Evolutionary conservation across 2,329 filamentous ascomycete genomes (phyloP), one percentile per base, ranked within the genome.

Genomic region (Stromatinia cepivora): DNA sequence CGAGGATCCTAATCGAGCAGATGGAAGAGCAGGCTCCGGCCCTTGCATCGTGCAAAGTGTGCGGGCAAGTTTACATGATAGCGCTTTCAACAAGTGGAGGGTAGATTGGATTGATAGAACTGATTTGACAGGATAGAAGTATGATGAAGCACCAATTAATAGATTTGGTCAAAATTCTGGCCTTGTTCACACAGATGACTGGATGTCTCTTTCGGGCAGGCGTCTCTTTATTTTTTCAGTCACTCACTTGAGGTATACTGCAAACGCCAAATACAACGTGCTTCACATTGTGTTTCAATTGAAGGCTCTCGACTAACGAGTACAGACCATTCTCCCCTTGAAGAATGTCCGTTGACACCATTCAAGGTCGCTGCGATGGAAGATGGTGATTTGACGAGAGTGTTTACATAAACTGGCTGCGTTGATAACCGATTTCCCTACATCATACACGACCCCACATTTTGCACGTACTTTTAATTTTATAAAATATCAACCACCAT

Each of bases 91-190:
- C 10, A 39, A 45, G 11, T 13, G 25, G 9, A 34, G 50, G 15
- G 25, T 66, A 11, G 48, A 56, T 66, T 66, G 63, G 63, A 28
- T 50, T 25, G 61, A 64, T 56, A 45, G 63, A 66, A 66, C 36
- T 9, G n/a, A 56, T 45, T 4, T 66, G 17, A 45, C 48, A 22
- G 3, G 17, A 66, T 66, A 66, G 36, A 56, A 58, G 13, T 4
- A 42, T 42, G 15, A 17, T 15, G 20, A 62, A n/a, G 20, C 5
- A 62, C 34, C 20, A 36, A n/a, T 50, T 36, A 10, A 50, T 36
- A 62, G 3, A 48, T 25, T 10, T 10, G 22, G 28, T 34, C 42
- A 61, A 34, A 48, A 9, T 13, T 48, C 11, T 28, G 13, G 11
- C 15, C n/a, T 25, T 17, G 15, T 28, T 25, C 13, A 15, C 13